Evolutionary conservation across 176 grass and related monocot species (phyloP).

Genomic region (maize (Zea mays)): DNA sequence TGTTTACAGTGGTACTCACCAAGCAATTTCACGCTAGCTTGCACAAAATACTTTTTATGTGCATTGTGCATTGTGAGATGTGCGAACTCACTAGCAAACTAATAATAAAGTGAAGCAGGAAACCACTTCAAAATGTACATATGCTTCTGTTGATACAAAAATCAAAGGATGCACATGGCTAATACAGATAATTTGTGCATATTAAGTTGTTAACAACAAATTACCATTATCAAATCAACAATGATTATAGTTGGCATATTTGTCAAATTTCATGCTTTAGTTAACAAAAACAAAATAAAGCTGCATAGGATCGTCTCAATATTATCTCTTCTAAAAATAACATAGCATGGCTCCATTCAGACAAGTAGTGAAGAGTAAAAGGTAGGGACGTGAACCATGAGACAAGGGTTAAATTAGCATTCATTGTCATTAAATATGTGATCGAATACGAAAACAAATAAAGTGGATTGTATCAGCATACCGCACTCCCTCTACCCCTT

Average conservation of each 20-base stretch:
- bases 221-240: not conserved
- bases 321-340: not conserved
- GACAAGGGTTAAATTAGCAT: not conserved
- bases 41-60: not conserved
- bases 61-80: not conserved
- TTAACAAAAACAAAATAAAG: not conserved
- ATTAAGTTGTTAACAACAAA: not conserved
- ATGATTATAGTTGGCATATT: not conserved
- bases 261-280: not conserved
- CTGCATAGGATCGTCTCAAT: not conserved
- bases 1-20: not conserved
- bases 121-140: not conserved
- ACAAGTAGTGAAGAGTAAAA: not conserved
- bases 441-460: not conserved
- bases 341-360: not conserved
- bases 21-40: not conserved
- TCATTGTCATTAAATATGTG: not conserved
- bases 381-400: not conserved
- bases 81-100: not conserved
- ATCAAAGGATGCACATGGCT: not conserved
- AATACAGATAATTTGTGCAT: not conserved
- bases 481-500: constrained; percentile 74
- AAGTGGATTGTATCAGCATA: constrained; percentile 32
- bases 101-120: not conserved
- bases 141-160: not conserved